Evolutionary conservation across 257 asterid genomes (phyloP).

Genomic region (Solanum sitiens): DNA sequence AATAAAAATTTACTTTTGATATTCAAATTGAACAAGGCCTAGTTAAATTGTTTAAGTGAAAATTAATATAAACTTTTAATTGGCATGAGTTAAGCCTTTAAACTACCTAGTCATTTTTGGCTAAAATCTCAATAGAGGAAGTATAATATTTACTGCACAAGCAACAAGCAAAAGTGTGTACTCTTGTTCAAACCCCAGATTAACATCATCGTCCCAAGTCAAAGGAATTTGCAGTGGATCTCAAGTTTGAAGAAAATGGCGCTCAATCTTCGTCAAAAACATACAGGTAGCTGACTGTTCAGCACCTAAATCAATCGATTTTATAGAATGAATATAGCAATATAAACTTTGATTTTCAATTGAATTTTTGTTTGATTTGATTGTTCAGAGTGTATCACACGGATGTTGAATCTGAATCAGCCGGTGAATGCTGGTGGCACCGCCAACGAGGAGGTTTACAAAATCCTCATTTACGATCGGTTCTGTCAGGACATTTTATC

Average conservation of each 20-base stretch:
- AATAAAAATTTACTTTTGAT: too few relatives aligned
- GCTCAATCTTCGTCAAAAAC: slow-evolving; percentile 85
- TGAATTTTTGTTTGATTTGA: background rate
- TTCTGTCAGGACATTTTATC: slow-evolving; percentile 83
- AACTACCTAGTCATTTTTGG: too few relatives aligned
- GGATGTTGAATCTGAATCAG: slow-evolving; percentile 94
- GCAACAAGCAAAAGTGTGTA: too few relatives aligned
- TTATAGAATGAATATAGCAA: background rate
- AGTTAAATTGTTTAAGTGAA: too few relatives aligned
- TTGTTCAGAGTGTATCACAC: slow-evolving; percentile 62
- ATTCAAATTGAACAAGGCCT: too few relatives aligned
- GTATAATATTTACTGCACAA: too few relatives aligned
- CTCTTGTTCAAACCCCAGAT: background rate
- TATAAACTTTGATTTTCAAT: background rate
- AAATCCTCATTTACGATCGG: slow-evolving; percentile 85
- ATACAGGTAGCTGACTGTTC: slow-evolving; percentile 42
- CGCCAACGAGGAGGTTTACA: slow-evolving; percentile 85
- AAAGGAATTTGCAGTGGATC: background rate
- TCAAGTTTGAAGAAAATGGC: slow-evolving; percentile 27
- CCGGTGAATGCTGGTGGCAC: slow-evolving; percentile 58
- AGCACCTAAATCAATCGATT: background rate
- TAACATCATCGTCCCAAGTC: background rate
- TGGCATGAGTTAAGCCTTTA: too few relatives aligned
- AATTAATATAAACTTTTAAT: too few relatives aligned
- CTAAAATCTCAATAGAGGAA: too few relatives aligned